Percentiles rank a stretch among this genome's conserved stretches.
These are phyloP conservation scores for Jasminum sambac DNA, from an alignment of 257 asterid genomes.

Conservation along the genomic window DNA sequence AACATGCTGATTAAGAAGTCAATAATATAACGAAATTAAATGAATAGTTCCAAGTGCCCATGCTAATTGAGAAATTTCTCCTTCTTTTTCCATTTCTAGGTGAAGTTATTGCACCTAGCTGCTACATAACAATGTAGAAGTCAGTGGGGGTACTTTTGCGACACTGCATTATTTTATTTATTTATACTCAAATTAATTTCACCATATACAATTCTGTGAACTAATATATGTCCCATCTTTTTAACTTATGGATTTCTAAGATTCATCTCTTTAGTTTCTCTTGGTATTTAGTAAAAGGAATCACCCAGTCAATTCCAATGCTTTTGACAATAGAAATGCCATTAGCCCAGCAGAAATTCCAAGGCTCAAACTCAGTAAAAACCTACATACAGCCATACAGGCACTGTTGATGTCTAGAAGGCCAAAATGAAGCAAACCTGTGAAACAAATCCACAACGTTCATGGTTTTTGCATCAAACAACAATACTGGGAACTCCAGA, in stretches of 20 bases:
- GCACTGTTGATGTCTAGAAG: neutral
- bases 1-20: slow-evolving; percentile 3
- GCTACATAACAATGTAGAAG: neutral
- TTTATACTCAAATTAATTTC: neutral
- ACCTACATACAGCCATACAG: too few species aligned
- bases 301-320: neutral
- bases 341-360: neutral
- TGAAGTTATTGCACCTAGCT: slow-evolving; percentile 13
- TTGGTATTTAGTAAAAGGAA: neutral
- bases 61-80: neutral
- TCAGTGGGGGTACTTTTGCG: neutral
- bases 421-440: slow-evolving; percentile 44
- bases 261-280: neutral
- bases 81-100: neutral
- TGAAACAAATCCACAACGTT: slow-evolving; percentile 74
- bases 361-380: neutral
- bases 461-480: slow-evolving; percentile 81
- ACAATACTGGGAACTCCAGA: slow-evolving; percentile 84
- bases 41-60: neutral
- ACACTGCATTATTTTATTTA: neutral
- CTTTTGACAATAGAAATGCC: neutral
- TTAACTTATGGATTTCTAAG: neutral
- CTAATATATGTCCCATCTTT: neutral
- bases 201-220: neutral
- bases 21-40: neutral